Conservation (phyloP, 2,329 filamentous ascomycete genomes). For the Beauveria rudraprayagi region DNA sequence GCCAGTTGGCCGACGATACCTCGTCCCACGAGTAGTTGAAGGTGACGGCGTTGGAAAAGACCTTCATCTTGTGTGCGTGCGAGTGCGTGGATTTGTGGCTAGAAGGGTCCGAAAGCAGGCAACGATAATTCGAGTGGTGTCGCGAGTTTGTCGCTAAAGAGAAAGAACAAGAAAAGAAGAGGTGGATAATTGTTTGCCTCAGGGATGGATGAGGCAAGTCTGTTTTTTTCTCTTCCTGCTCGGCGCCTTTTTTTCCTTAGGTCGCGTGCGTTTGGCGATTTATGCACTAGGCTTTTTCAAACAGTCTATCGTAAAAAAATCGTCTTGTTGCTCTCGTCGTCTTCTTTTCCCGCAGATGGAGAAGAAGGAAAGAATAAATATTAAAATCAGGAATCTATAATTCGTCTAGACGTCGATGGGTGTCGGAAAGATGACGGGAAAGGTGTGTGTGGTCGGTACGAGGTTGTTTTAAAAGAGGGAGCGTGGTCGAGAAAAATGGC, state of each 20-base stretch:
- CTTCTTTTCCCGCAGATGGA: not conserved
- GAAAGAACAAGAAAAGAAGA: not conserved
- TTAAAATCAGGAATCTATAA: conserved; percentile 7
- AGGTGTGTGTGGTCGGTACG: not conserved
- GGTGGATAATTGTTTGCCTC: not conserved
- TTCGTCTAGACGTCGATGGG: not conserved
- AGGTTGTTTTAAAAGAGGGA: not conserved
- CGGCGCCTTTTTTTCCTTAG: not conserved
- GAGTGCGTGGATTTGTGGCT: conserved; percentile 15
- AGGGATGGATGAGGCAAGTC: not conserved
- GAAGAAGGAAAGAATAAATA: not conserved
- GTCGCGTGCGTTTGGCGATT: not conserved
- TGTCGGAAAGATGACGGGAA: not conserved
- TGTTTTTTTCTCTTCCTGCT: not conserved
- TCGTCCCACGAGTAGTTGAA: conserved; percentile 99
- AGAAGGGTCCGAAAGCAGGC: not conserved
- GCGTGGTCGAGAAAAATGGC: not conserved
- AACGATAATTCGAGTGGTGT: not conserved
- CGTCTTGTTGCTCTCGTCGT: not conserved
- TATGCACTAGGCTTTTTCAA: not conserved
- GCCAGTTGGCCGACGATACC: conserved; percentile 95
- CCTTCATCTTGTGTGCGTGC: conserved; percentile 60
- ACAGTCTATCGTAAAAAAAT: not conserved
- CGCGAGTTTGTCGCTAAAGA: not conserved
- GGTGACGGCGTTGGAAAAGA: conserved; percentile 82